Evolutionary conservation across 352 stramenopile species (phyloP).

Genomic region (Phytopythium vexans): DNA sequence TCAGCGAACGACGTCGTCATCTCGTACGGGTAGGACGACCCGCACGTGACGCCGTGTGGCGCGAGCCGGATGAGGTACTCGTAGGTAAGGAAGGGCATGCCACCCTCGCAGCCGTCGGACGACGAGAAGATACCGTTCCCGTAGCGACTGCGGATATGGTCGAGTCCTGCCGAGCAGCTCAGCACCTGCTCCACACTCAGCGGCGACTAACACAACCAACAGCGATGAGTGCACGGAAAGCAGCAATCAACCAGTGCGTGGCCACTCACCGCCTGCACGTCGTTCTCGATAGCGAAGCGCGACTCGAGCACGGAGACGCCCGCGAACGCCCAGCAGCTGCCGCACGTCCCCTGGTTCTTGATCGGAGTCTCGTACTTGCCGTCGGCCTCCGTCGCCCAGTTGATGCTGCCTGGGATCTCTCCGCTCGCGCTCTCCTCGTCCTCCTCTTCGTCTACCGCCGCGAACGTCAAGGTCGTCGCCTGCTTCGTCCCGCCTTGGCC

Average conservation of each 20-base stretch:
- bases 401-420: constrained; percentile 43
- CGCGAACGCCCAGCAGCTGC: constrained; percentile 92
- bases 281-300: constrained; percentile 71
- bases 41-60: constrained; percentile 77
- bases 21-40: constrained; percentile 62
- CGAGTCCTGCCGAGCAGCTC: constrained; percentile 64
- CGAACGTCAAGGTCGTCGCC: constrained; percentile 10
- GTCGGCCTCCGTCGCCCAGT: constrained; percentile 66
- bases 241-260: neutral
- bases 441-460: constrained; percentile 4
- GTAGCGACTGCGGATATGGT: constrained; percentile 78
- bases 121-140: constrained; percentile 68
- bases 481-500: constrained; percentile 3
- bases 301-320: constrained; percentile 72
- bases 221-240: neutral
- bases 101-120: constrained; percentile 80
- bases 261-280: constrained; percentile 42
- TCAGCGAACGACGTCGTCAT: constrained; percentile 50
- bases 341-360: constrained; percentile 92
- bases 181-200: constrained; percentile 86
- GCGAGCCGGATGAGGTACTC: constrained; percentile 65
- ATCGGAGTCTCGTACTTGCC: constrained; percentile 88
- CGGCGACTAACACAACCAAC: constrained; percentile 23
- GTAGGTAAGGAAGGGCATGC: constrained; percentile 89
- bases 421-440: constrained; percentile 12